These are phyloP conservation scores for Backusella luteola DNA, from an alignment of 192 early-diverging fungal genomes.

Conservation along the genomic window DNA sequence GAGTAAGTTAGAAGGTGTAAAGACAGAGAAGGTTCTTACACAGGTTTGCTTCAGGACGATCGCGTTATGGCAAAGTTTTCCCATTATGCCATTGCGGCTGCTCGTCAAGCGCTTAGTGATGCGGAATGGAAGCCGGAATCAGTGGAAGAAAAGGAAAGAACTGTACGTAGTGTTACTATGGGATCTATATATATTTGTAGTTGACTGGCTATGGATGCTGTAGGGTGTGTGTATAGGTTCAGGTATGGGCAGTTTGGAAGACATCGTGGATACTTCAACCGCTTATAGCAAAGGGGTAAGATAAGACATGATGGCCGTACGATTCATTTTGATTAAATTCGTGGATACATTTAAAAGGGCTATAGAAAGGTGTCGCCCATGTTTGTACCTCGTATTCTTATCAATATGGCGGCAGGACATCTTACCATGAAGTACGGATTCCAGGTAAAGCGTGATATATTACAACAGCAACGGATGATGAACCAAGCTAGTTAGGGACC, in stretches of 20 bases:
- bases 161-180: slow-evolving; percentile 40
- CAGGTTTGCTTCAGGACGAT: slow-evolving; percentile 54
- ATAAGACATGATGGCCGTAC: not conserved
- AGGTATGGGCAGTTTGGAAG: slow-evolving; percentile 91
- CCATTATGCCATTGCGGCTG: slow-evolving; percentile 81
- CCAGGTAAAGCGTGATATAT: slow-evolving; percentile 37
- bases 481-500: slow-evolving; percentile 65
- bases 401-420: slow-evolving; percentile 95
- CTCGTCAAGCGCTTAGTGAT: slow-evolving; percentile 83
- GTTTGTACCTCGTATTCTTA: slow-evolving; percentile 88
- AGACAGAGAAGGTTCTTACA: not conserved
- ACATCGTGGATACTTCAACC: slow-evolving; percentile 60
- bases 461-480: not conserved
- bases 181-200: not conserved
- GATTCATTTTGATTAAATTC: not conserved
- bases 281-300: slow-evolving; percentile 56
- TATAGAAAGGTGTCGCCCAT: slow-evolving; percentile 78
- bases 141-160: slow-evolving; percentile 60
- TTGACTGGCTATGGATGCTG: not conserved
- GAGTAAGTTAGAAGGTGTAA: slow-evolving; percentile 44
- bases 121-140: slow-evolving; percentile 63
- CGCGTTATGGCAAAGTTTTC: slow-evolving; percentile 81
- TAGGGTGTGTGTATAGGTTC: slow-evolving; percentile 94
- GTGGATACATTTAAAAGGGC: slow-evolving; percentile 47
- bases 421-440: slow-evolving; percentile 87